These are phyloP conservation scores for Solanum phureja DNA, from an alignment of 257 asterid genomes.

Conservation along the genomic window DNA sequence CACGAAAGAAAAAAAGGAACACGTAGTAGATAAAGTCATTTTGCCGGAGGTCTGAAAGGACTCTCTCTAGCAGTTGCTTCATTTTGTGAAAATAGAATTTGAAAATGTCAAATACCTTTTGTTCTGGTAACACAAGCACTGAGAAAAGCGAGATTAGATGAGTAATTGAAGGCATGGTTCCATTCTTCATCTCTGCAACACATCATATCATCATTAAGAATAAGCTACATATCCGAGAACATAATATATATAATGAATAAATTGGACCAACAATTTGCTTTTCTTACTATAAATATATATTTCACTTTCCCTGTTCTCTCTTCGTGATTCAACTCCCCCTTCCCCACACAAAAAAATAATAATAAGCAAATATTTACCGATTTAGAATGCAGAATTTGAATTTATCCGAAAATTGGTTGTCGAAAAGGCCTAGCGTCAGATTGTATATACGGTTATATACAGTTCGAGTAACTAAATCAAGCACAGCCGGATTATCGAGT, in stretches of 20 bases:
- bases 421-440: not conserved
- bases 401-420: not conserved
- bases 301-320: not conserved
- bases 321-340: not conserved
- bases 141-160: not conserved
- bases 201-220: not conserved
- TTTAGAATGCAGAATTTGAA: constrained; percentile 2
- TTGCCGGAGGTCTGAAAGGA: not conserved
- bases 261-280: not conserved
- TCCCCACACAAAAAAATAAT: not conserved
- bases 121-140: constrained; percentile 10
- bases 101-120: not conserved
- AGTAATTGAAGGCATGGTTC: constrained; percentile 7
- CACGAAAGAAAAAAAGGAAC: not conserved
- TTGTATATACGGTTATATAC: not conserved
- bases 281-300: not conserved
- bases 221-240: not conserved
- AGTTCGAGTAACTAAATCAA: constrained; percentile 1
- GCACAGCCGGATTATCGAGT: constrained; percentile 6
- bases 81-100: not conserved
- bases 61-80: not conserved
- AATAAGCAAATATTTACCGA: not conserved
- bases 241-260: not conserved
- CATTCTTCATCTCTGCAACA: constrained; percentile 8
- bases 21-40: not conserved